Evolutionary conservation across 2,329 filamentous ascomycete species (phyloP), one percentile per base, ranked within the genome.

Genomic region (Gliomastix tumulicola): DNA sequence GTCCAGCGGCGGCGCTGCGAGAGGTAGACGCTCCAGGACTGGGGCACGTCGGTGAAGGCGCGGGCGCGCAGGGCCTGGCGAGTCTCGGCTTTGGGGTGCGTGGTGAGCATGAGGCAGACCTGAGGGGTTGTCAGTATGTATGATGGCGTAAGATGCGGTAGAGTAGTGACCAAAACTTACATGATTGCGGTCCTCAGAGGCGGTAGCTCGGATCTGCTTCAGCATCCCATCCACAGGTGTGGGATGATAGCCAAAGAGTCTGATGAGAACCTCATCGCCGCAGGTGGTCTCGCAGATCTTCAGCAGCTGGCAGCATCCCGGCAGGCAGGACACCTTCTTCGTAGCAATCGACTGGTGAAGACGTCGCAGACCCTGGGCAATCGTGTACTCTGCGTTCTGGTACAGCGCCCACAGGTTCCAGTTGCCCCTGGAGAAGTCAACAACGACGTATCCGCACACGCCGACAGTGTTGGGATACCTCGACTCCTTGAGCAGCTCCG

Each of bases 391-490:
- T 12, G 49, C 46, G 18, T 44, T 46, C 37, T 51, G 47, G 30
- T 50, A 50, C 30, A 50, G 38, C 12, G 44, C 46, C 48, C 48
- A 50, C 9, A 48, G 31, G 35, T 50, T 50, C 47, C 47, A 50
- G 35, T 41, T 46, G 25, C 43, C 42, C 7, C 38, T 41, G 13
- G 40, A 42, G 30, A 50, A 50, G 37, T 50, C 47, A 9, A 50
- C 48, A 2, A 48, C 46, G n/a, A 66, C 60, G 22, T 59, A 58
- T 8, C 63, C 62, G 33, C 62, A 65, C 6, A 65, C 61, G 5
- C 59, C 63, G n/a, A 65, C 54, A 1, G 59, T 60, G 23, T 55
- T 49, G 10, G 59, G 52, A 47, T 41, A 56, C 48, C 47, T 65
- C 40, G 46, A 47, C 35, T 50, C 47, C 17, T 51, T 51, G 22